These are phyloP conservation scores for Eragrostis curvula DNA, from an alignment of 176 grass and related monocot genomes.

Conservation along the genomic window DNA sequence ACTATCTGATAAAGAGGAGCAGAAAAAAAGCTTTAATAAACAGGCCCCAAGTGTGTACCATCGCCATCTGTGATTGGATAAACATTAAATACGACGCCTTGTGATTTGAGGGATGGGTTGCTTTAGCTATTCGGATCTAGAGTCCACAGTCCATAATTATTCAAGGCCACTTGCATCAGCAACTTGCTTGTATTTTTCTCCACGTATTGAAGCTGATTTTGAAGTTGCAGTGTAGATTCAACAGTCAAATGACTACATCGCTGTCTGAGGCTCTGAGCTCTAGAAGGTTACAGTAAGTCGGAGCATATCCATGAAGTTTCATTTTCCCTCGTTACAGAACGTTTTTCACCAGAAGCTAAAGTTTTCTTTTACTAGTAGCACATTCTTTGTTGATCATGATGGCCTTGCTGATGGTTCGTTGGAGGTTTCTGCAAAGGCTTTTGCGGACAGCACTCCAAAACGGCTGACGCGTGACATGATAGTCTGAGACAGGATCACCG, in stretches of 20 bases:
- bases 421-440: not conserved
- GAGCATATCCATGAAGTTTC: not conserved
- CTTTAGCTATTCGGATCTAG: not conserved
- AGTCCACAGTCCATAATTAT: constrained; percentile 30
- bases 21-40: too few species aligned
- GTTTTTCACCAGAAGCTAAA: too few species aligned
- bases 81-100: constrained; percentile 7
- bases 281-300: not conserved
- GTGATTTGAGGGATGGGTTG: constrained; percentile 5
- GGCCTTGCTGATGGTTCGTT: not conserved
- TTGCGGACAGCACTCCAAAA: not conserved
- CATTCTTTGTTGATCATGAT: not conserved
- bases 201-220: constrained; percentile 8
- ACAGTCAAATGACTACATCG: not conserved
- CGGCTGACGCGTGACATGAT: constrained; percentile 9
- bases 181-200: not conserved
- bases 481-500: constrained; percentile 16
- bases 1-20: too few species aligned
- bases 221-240: not conserved
- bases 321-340: not conserved
- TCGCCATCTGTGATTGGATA: not conserved
- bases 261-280: not conserved
- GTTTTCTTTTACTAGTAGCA: not conserved
- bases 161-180: constrained; percentile 1
- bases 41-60: not conserved